Evolutionary conservation across 345 rosid species (phyloP).

Genomic region (Garcia nutans): DNA sequence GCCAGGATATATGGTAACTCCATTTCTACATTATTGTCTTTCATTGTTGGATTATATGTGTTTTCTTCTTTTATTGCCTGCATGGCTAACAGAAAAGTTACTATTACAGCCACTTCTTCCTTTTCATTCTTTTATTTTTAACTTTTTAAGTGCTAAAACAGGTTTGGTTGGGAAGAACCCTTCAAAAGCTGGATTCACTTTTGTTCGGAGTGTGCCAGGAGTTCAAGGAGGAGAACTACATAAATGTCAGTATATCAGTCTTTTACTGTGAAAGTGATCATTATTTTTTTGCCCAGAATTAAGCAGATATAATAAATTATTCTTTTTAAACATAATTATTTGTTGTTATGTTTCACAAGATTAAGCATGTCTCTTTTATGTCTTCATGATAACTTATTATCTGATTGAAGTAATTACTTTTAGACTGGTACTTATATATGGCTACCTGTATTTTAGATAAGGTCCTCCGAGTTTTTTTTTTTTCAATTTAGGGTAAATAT

Average conservation of each 20-base stretch:
- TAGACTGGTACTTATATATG: neutral
- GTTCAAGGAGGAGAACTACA: constrained; percentile 80
- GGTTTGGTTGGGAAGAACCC: constrained; percentile 99
- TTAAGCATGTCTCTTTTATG: neutral
- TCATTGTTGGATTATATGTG: constrained; percentile 9
- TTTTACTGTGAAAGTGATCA: constrained; percentile 7
- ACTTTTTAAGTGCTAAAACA: constrained; percentile 35
- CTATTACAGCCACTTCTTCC: constrained; percentile 19
- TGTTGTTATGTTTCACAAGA: neutral
- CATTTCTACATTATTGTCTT: constrained; percentile 4
- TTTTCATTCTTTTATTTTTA: constrained; percentile 9
- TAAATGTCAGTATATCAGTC: constrained; percentile 63
- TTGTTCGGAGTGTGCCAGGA: constrained; percentile 92
- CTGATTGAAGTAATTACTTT: neutral
- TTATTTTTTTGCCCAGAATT: neutral
- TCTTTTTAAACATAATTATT: neutral
- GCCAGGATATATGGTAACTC: neutral
- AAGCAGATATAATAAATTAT: constrained; percentile 3
- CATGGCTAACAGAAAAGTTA: constrained; percentile 8
- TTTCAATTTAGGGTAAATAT: neutral
- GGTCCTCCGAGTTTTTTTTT: neutral
- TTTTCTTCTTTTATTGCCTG: constrained; percentile 12
- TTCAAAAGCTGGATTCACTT: constrained; percentile 91
- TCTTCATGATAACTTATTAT: neutral
- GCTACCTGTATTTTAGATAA: neutral